Conservation (phyloP, 2,329 filamentous ascomycete species). For the Trichoderma simmonsii region DNA sequence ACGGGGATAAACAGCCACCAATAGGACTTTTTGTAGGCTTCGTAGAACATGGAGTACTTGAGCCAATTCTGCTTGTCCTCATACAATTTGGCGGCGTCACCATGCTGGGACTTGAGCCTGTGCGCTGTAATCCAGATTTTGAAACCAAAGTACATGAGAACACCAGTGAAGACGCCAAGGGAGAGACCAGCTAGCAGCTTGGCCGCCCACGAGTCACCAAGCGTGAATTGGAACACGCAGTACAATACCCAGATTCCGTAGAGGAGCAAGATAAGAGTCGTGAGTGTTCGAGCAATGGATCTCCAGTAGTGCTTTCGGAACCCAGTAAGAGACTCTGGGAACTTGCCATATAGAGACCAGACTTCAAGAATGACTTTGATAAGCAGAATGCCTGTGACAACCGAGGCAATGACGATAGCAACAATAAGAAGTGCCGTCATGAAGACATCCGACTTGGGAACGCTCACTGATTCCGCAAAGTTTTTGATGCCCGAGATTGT, state of each 20-base stretch:
- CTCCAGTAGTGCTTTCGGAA: constrained; percentile 98
- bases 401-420: constrained; percentile 78
- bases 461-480: constrained; percentile 77
- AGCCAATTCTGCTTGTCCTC: constrained; percentile 88
- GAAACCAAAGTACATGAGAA: constrained; percentile 80
- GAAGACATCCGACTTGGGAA: constrained; percentile 88
- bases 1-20: constrained; percentile 96
- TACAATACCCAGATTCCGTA: constrained; percentile 96
- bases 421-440: constrained; percentile 92
- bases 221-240: constrained; percentile 92
- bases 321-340: constrained; percentile 72
- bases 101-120: constrained; percentile 70
- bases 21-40: constrained; percentile 87
- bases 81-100: constrained; percentile 70
- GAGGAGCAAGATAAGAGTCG: constrained; percentile 82
- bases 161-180: constrained; percentile 71
- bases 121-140: constrained; percentile 77
- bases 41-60: constrained; percentile 97
- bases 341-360: constrained; percentile 86
- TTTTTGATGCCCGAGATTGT: constrained; percentile 74
- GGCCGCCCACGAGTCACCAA: constrained; percentile 91
- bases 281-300: constrained; percentile 82
- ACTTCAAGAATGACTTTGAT: constrained; percentile 88
- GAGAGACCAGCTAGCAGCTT: constrained; percentile 81
- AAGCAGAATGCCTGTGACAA: constrained; percentile 81